Evolutionary conservation across 2,329 filamentous ascomycete genomes (phyloP).

Genomic region (Penicillium sp.): DNA sequence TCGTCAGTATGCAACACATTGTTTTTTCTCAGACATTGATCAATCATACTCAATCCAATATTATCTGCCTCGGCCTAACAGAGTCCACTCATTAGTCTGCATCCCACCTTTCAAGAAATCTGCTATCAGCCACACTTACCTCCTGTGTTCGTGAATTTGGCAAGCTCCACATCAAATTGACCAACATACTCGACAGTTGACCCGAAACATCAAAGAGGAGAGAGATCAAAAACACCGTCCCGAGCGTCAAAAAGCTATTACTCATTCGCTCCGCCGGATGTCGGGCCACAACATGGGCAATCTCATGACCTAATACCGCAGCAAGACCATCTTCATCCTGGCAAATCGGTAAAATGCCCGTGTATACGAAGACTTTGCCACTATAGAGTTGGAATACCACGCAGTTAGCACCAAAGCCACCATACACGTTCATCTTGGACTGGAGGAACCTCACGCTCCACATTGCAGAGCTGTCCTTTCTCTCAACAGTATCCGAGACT

Average conservation of each 20-base stretch:
- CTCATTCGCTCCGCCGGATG: conserved; percentile 53
- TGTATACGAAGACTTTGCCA: conserved; percentile 60
- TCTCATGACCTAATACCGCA: conserved; percentile 58
- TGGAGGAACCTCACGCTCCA: no score
- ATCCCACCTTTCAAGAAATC: background rate
- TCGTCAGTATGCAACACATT: conserved; percentile 10
- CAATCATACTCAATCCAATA: conserved; percentile 48
- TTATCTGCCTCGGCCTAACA: conserved; percentile 53
- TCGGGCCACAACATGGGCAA: conserved; percentile 57
- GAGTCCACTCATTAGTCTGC: background rate
- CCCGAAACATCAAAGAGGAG: conserved; percentile 38
- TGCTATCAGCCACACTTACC: conserved; percentile 21
- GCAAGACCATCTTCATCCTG: conserved; percentile 53
- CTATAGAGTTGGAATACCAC: conserved; percentile 19
- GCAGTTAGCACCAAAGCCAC: background rate
- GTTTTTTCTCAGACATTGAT: background rate
- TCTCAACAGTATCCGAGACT: no score
- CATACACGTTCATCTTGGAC: no score
- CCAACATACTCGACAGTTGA: conserved; percentile 34
- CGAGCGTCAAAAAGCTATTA: conserved; percentile 30
- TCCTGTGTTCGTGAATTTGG: conserved; percentile 56
- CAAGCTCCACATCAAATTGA: conserved; percentile 47
- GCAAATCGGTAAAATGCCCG: conserved; percentile 55
- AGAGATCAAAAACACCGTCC: conserved; percentile 23
- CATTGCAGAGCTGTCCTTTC: no score